Base-by-base conservation (phyloP, 257 asterid genomes). In the Schizonepeta tenuifolia region DNA sequence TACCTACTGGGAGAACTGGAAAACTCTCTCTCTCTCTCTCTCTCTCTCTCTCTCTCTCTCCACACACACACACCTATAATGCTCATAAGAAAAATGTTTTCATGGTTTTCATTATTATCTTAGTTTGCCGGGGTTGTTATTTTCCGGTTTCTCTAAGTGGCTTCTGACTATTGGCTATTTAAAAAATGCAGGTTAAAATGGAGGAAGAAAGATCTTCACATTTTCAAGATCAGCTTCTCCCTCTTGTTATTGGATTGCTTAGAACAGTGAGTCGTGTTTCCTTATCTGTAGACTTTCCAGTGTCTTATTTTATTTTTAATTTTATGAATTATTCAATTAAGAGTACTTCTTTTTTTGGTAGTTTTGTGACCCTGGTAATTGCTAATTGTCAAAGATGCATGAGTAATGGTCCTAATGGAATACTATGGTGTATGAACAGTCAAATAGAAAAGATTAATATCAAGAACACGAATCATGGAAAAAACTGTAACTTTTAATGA, bases 241-340 rank as follows among this genome's bases (percentile, higher is more conserved):
- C 99, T 67, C 85, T 91, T 78, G 80, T 90, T 73, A 88, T 94
- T 83, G 99, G 99, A 77, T 86, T 94, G 84, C 97, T 94, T 72
- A 86, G 97, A 87, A 94, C 99, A 44, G 98, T 92, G 85, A 86
- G 97, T 81, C 65, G 51, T 51, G 33, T 58, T 53, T 67, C 50
- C 70, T 56, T 33, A 56, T 77, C 44, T 64, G 18, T 72, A 20
- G 43, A 69, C 18, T 55, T 55, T 44, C 76, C 73, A 57, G 6
- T 75, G 38, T 56, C 46, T 63, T 63, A 21, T 65, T 24, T 31
- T 38, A 36, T 36, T 8, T 38, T 38, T 4, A 31, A 38, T 38
- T 78, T 69, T 13, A 28, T 51, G 57, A 15, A 77, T 22, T 70
- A 15, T 41, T 56, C 65, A 56, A 21, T 18, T 46, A 10, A 46